A percentile compares a stretch with the other conserved stretches of the same genome.
These are phyloP conservation scores for Penicillium vulpinum DNA, from an alignment of 2,329 filamentous ascomycete species.

Conservation along the genomic window DNA sequence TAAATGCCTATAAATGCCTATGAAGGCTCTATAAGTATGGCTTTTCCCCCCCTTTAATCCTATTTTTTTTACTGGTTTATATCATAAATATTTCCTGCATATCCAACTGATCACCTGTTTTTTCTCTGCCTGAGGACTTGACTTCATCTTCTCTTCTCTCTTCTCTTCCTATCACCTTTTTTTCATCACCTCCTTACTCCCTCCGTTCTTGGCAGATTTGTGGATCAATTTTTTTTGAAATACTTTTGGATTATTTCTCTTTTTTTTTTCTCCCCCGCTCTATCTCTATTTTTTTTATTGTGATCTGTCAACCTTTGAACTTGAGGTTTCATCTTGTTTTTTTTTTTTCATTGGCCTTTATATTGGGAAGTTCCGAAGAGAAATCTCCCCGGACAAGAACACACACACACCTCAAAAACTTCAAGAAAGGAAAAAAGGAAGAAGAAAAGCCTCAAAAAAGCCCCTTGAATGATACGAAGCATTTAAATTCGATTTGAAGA, in stretches of 20 bases:
- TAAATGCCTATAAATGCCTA: background rate
- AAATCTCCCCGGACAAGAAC: background rate
- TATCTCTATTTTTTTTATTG: conserved; percentile 4
- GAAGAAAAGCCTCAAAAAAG: background rate
- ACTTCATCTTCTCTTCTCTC: background rate
- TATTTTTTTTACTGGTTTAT: background rate
- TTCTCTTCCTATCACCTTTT: no score
- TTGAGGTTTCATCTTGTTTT: background rate
- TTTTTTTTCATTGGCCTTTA: background rate
- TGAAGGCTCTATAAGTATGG: conserved; percentile 5
- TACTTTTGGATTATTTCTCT: conserved; percentile 9
- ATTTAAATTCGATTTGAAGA: conserved; percentile 7
- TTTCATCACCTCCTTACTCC: conserved; percentile 18
- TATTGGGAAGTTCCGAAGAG: background rate
- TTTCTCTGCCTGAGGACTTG: background rate
- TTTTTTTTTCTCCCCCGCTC: background rate
- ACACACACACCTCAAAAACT: background rate
- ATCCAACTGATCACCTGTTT: background rate
- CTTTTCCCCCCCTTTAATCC: background rate
- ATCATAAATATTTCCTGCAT: background rate
- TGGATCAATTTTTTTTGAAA: conserved; percentile 20
- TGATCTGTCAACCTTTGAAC: background rate
- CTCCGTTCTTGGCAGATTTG: conserved; percentile 20
- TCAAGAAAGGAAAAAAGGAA: background rate
- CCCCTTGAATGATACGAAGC: conserved; percentile 16